Conservation (phyloP, 495 filamentous ascomycete genomes). For the Aspergillus campestris region DNA sequence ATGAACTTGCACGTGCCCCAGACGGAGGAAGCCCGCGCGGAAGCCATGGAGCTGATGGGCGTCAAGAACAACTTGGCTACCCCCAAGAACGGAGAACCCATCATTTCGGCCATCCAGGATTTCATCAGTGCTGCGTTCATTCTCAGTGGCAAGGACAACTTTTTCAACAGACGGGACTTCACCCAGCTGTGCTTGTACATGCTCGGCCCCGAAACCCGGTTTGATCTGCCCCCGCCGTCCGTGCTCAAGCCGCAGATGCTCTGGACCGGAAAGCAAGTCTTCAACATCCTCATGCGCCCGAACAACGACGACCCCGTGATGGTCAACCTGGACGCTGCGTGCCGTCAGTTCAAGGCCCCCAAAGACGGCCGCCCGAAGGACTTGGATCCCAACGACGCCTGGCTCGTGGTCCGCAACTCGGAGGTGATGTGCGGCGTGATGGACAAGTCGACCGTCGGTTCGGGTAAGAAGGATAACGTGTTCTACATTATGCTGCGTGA, state of each 20-base stretch:
- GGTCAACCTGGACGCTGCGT: conserved; percentile 90
- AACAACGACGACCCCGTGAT: conserved; percentile 70
- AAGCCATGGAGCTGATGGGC: conserved; percentile 95
- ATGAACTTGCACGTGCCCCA: conserved; percentile 99
- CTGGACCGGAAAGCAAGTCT: conserved; percentile 98
- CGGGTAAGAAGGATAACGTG: conserved; percentile 93
- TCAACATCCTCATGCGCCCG: conserved; percentile 89
- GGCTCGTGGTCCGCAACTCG: conserved; percentile 87
- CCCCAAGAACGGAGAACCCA: conserved; percentile 95
- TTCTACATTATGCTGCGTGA: conserved; percentile 96
- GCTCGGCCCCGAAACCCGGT: conserved; percentile 69
- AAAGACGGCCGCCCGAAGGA: conserved; percentile 50
- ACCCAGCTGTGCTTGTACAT: conserved; percentile 88
- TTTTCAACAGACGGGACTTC: conserved; percentile 80
- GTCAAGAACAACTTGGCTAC: conserved; percentile 94
- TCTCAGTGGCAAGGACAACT: conserved; percentile 84
- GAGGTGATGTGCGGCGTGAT: conserved; percentile 98
- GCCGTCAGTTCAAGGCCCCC: conserved; percentile 63
- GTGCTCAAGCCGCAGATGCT: conserved; percentile 78
- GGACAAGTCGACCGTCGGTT: conserved; percentile 94
- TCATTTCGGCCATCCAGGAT: conserved; percentile 96
- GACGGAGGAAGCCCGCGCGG: conserved; percentile 91
- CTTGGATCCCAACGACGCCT: conserved; percentile 75
- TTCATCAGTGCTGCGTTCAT: conserved; percentile 95
- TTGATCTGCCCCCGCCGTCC: conserved; percentile 80